phyloP scores from a whole-genome alignment of 176 grass and related monocot genomes.

The Triticum dicoccoides region DNA sequence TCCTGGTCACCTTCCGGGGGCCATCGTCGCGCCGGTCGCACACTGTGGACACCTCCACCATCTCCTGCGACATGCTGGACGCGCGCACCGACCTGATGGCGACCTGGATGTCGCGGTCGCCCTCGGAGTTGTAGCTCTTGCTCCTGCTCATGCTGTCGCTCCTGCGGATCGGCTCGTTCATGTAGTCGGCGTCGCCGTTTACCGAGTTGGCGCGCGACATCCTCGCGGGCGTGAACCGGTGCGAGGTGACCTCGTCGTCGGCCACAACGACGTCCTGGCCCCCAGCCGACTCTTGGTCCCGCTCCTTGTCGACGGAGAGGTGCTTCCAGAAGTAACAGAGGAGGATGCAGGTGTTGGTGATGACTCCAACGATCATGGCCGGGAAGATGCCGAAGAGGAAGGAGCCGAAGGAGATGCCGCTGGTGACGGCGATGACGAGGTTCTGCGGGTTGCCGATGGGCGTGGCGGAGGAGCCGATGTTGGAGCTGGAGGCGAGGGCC shows the following conservation, averaged over 20 bases:
- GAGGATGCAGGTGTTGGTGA: slow-evolving; percentile 62
- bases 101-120: slow-evolving; percentile 60
- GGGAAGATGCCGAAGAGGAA: slow-evolving; percentile 75
- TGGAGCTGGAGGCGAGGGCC: slow-evolving; percentile 83
- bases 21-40: slow-evolving; percentile 34
- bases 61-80: slow-evolving; percentile 52
- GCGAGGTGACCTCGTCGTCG: slow-evolving; percentile 73
- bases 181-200: slow-evolving; percentile 36
- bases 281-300: background rate
- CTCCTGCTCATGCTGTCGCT: slow-evolving; percentile 48
- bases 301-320: slow-evolving; percentile 49
- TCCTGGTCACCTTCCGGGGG: slow-evolving; percentile 46
- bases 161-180: slow-evolving; percentile 34
- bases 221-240: slow-evolving; percentile 79
- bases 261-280: slow-evolving; percentile 45
- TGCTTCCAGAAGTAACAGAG: slow-evolving; percentile 76
- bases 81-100: slow-evolving; percentile 35
- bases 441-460: slow-evolving; percentile 99
- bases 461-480: slow-evolving; percentile 81
- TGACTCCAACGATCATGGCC: slow-evolving; percentile 75
- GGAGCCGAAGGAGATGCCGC: slow-evolving; percentile 72
- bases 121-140: slow-evolving; percentile 63
- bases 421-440: slow-evolving; percentile 84
- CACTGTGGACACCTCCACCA: slow-evolving; percentile 53
- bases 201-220: slow-evolving; percentile 69